These are phyloP conservation scores for Gynostemma pentaphyllum DNA, from an alignment of 306 rosid genomes.

Conservation along the genomic window DNA sequence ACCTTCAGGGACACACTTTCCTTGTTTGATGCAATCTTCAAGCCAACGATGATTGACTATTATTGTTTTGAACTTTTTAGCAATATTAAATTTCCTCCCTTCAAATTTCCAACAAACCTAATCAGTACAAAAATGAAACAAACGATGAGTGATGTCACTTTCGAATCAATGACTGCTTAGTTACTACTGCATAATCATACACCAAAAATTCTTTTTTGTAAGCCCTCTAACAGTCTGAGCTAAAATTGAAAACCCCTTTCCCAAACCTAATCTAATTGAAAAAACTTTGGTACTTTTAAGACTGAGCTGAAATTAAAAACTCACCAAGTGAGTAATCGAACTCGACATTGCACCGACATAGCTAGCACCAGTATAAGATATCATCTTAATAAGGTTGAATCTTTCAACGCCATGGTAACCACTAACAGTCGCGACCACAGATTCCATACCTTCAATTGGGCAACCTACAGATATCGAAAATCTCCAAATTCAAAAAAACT, in stretches of 20 bases:
- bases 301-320: slow-evolving; percentile 12
- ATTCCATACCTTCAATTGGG: slow-evolving; percentile 54
- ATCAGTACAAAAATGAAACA: slow-evolving; percentile 3
- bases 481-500: not conserved
- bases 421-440: slow-evolving; percentile 66
- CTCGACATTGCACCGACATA: slow-evolving; percentile 61
- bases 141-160: not conserved
- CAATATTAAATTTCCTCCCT: slow-evolving; percentile 55
- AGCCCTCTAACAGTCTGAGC: too few species aligned
- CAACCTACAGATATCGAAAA: slow-evolving; percentile 14
- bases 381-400: slow-evolving; percentile 61
- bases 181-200: not conserved
- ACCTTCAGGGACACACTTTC: slow-evolving; percentile 57
- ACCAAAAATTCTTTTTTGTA: not conserved
- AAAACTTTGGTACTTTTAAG: not conserved
- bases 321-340: slow-evolving; percentile 69
- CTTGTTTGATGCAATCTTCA: slow-evolving; percentile 70
- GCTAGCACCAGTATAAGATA: slow-evolving; percentile 49
- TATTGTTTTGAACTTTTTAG: slow-evolving; percentile 29
- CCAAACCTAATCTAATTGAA: not conserved
- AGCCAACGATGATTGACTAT: slow-evolving; percentile 76
- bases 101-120: slow-evolving; percentile 73
- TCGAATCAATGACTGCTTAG: not conserved
- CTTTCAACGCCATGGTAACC: slow-evolving; percentile 71
- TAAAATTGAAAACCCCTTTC: too few species aligned